Conservation (phyloP, 2,329 filamentous ascomycete genomes). For the Sphaceloma murrayae region DNA sequence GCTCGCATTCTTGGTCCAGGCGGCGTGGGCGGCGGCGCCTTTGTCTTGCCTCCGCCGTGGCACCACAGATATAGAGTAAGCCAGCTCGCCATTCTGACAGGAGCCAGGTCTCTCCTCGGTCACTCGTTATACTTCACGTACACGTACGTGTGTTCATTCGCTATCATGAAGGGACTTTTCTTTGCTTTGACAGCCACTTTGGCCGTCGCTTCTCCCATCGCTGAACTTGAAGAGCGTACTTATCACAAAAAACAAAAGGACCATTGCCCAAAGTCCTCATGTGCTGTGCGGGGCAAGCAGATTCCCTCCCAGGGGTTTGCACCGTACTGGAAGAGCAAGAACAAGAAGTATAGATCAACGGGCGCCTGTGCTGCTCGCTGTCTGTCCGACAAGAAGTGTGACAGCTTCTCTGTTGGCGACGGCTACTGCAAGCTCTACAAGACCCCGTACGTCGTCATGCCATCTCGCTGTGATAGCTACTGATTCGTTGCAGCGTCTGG, state of each 20-base stretch:
- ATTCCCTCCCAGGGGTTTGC: slow-evolving; percentile 7
- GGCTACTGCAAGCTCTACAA: slow-evolving; percentile 13
- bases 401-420: slow-evolving; percentile 11
- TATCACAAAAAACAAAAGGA: slow-evolving; percentile 1
- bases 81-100: slow-evolving; percentile 2
- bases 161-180: slow-evolving; percentile 6
- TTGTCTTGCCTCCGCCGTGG: slow-evolving; percentile 8
- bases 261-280: background rate
- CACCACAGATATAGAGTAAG: slow-evolving; percentile 5
- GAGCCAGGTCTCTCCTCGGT: slow-evolving; percentile 11
- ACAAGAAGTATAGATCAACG: slow-evolving; percentile 7
- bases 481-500: background rate
- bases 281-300: slow-evolving; percentile 12
- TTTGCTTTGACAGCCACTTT: slow-evolving; percentile 5
- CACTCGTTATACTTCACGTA: slow-evolving; percentile 4
- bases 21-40: background rate
- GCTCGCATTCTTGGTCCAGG: background rate
- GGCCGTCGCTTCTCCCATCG: slow-evolving; percentile 7
- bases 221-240: slow-evolving; percentile 6
- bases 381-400: slow-evolving; percentile 9
- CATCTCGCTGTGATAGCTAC: background rate
- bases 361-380: slow-evolving; percentile 12
- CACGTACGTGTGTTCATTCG: background rate
- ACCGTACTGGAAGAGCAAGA: slow-evolving; percentile 14
- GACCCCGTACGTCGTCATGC: background rate